Percentiles rank a stretch among this genome's conserved stretches.
Evolutionary conservation across 495 filamentous ascomycete species (phyloP).

Genomic region (Copromyces sp.): DNA sequence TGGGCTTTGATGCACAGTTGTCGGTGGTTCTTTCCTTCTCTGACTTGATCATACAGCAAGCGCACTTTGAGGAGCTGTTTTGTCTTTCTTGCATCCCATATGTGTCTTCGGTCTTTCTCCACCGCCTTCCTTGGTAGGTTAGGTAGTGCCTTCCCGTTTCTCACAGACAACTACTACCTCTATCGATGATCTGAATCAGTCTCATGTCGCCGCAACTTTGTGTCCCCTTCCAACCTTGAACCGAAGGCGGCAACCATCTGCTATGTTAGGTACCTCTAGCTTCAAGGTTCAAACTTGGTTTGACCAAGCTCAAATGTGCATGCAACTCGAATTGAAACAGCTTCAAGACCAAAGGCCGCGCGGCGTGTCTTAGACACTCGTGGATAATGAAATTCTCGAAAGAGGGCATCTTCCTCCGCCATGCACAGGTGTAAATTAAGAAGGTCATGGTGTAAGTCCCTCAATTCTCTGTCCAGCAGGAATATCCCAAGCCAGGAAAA

Average conservation of each 20-base stretch:
- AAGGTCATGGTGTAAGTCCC: too few species aligned
- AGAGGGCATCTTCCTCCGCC: not conserved
- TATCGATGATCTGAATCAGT: not conserved
- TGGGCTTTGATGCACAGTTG: not conserved
- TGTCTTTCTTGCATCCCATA: too few species aligned
- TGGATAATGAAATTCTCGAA: not conserved
- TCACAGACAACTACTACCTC: not conserved
- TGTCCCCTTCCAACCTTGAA: not conserved
- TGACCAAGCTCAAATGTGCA: not conserved
- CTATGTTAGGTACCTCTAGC: not conserved
- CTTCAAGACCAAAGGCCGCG: not conserved
- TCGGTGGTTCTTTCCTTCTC: not conserved
- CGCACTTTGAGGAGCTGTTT: too few species aligned
- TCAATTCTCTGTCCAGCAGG: too few species aligned
- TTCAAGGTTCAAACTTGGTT: not conserved
- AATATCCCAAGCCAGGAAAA: not conserved
- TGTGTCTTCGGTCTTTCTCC: not conserved
- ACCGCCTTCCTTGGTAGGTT: not conserved
- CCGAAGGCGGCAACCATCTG: not conserved
- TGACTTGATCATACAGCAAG: not conserved
- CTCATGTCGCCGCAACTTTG: not conserved
- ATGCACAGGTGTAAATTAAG: too few species aligned
- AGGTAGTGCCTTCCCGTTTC: not conserved
- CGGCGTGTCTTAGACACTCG: not conserved
- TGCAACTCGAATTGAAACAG: not conserved